phyloP scores from a whole-genome alignment of 306 rosid genomes.

The Sicyos edulis region DNA sequence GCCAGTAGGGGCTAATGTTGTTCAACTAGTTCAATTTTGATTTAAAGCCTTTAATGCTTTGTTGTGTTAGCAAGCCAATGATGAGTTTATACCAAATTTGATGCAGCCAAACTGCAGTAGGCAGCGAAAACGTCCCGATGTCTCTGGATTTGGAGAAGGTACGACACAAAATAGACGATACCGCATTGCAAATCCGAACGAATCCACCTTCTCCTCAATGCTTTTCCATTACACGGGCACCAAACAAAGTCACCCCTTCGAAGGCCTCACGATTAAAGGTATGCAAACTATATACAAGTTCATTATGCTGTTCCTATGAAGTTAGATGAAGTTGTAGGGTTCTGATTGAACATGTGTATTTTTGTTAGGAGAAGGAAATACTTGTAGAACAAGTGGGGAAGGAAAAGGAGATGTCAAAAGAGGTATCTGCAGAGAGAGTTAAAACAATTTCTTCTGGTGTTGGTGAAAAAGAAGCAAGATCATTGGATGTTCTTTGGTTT shows the following conservation, averaged over 20 bases:
- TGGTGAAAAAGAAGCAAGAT: constrained; percentile 61
- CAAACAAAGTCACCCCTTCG: constrained; percentile 37
- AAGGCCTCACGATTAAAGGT: constrained; percentile 60
- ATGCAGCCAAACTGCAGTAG: constrained; percentile 50
- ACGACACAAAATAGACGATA: constrained; percentile 41
- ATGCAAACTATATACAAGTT: constrained; percentile 19
- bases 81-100: background rate
- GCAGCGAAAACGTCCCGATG: constrained; percentile 47
- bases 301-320: background rate
- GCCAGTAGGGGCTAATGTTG: background rate
- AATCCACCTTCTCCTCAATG: constrained; percentile 99
- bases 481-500: constrained; percentile 87
- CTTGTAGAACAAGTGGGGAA: constrained; percentile 44
- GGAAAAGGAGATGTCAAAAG: constrained; percentile 38
- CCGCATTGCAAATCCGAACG: constrained; percentile 51
- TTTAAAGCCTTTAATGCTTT: background rate
- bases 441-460: constrained; percentile 28
- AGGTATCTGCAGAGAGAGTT: constrained; percentile 35
- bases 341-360: background rate
- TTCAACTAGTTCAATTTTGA: background rate
- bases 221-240: constrained; percentile 52
- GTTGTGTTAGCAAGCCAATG: constrained; percentile 3
- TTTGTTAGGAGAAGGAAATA: constrained; percentile 49
- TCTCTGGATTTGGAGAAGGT: constrained; percentile 47
- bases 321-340: background rate